Evolutionary conservation across 2,329 filamentous ascomycete genomes (phyloP), one percentile per base, ranked within the genome.

Genomic region (Hymenoscyphus salicellus): DNA sequence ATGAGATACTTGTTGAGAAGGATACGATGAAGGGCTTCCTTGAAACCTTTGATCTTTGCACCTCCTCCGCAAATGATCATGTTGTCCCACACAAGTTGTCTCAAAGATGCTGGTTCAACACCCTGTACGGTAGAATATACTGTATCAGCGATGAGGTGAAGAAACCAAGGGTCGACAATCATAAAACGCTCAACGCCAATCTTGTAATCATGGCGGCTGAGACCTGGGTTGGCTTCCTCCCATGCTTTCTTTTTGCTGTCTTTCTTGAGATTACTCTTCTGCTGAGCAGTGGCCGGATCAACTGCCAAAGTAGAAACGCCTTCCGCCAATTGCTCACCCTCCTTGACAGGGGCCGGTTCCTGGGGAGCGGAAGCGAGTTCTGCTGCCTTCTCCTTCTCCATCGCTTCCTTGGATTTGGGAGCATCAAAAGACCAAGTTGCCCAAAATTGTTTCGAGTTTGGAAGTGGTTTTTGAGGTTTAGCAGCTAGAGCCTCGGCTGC

Each of bases 51-150:
- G 58, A 86, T 81, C 57, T 84, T 83, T 43, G 82, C 88, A 64
- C 95, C 95, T 73, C 96, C 97, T 71, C 95, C 95, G 61, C 97
- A 90, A 63, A 99, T 90, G 70, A 97, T 89, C 61, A 99, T 79
- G 66, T 90, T 91, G 72, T 98, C 94, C 95, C 95, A 99, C 68
- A 96, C 89, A 41, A 90, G 84, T 41, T 91, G 89, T 55, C 95
- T 88, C 81, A 93, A 93, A 72, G 90, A 89, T 69, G 92, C 87
- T 68, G 97, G 93, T 56, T 92, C 88, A 28, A 97, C 91, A 41
- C 88, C 86, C 71, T 93, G 89, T 61, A 98, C 87, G 0, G 92
- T 89, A 64, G 89, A 87, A 77, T 97, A 93, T 69, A 98, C 89
- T 46, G 91, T 87, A 62, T 89, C 89, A 28, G 91, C 91, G 68